phyloP scores from a whole-genome alignment of 2,329 filamentous ascomycete species.

The Tolypocladium sp. region DNA sequence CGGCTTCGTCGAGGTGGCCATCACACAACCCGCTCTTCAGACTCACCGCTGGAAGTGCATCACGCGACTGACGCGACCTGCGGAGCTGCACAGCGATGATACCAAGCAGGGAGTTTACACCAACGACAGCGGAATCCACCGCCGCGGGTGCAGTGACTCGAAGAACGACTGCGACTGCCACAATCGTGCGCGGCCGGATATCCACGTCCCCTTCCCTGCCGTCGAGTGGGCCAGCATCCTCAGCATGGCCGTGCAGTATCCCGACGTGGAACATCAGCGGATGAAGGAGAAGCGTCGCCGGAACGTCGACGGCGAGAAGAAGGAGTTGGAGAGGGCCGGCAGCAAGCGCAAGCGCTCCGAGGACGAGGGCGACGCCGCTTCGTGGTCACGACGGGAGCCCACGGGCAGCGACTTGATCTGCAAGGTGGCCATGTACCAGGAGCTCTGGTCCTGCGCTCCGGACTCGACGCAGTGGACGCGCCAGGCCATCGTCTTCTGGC shows the following conservation, averaged over 20 bases:
- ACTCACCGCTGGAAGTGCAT: slow-evolving; percentile 52
- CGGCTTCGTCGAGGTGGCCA: slow-evolving; percentile 48
- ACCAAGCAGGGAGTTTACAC: slow-evolving; percentile 33
- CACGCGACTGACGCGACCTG: slow-evolving; percentile 47
- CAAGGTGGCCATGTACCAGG: slow-evolving; percentile 58
- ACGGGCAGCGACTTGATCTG: slow-evolving; percentile 48
- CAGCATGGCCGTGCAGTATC: slow-evolving; percentile 45
- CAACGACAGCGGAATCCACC: slow-evolving; percentile 44
- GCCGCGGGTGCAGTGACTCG: slow-evolving; percentile 39
- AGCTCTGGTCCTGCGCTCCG: slow-evolving; percentile 48
- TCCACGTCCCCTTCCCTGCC: slow-evolving; percentile 49
- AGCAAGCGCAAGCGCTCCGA: slow-evolving; percentile 31
- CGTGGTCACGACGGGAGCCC: slow-evolving; percentile 27
- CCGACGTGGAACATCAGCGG: slow-evolving; percentile 30
- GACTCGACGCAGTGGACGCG: slow-evolving; percentile 41
- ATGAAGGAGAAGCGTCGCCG: slow-evolving; percentile 27
- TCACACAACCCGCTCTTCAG: slow-evolving; percentile 43
- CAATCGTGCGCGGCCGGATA: slow-evolving; percentile 34
- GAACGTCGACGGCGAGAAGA: slow-evolving; percentile 23
- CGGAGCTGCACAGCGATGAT: slow-evolving; percentile 41
- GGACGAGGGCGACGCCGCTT: slow-evolving; percentile 29
- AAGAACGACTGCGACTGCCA: slow-evolving; percentile 42
- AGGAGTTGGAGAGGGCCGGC: slow-evolving; percentile 22
- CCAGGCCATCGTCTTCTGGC: slow-evolving; percentile 55
- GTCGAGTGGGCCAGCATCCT: slow-evolving; percentile 50